A percentile compares a stretch with the other conserved stretches of the same genome.
Evolutionary conservation across 2,329 filamentous ascomycete genomes (phyloP).

Genomic region (Eutypella sp.): DNA sequence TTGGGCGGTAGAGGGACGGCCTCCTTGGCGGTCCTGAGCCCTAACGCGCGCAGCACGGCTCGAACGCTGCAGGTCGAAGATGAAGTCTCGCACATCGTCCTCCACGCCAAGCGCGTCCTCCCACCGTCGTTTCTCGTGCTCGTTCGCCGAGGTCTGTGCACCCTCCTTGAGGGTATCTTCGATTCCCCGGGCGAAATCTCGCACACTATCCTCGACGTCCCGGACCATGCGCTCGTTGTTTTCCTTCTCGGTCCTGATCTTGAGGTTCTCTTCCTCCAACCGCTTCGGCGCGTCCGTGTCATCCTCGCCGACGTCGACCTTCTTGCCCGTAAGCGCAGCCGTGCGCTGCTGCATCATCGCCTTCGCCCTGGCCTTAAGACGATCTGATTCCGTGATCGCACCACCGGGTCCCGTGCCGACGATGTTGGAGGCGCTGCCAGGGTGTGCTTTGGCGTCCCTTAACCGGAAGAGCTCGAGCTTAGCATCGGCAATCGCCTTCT

Average conservation of each 20-base stretch:
- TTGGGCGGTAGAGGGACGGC: constrained; percentile 35
- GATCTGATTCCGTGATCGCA: constrained; percentile 83
- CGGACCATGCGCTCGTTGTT: constrained; percentile 94
- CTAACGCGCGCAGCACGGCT: constrained; percentile 71
- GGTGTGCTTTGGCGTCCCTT: constrained; percentile 88
- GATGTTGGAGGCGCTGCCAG: constrained; percentile 72
- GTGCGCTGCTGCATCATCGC: constrained; percentile 99
- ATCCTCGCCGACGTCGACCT: constrained; percentile 63
- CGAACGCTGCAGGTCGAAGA: constrained; percentile 87
- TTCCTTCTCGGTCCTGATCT: constrained; percentile 78
- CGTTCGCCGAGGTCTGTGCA: constrained; percentile 66
- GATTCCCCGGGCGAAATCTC: constrained; percentile 77
- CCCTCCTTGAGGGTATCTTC: constrained; percentile 86
- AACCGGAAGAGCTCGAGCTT: constrained; percentile 89
- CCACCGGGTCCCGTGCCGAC: constrained; percentile 92
- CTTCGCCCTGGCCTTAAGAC: constrained; percentile 89
- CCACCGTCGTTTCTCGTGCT: constrained; percentile 91
- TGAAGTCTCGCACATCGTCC: constrained; percentile 95
- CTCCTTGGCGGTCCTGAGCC: constrained; percentile 49
- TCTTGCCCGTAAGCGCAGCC: constrained; percentile 84
- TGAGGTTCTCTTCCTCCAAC: constrained; percentile 81
- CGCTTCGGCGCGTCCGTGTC: constrained; percentile 76
- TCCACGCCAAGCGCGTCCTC: constrained; percentile 94
- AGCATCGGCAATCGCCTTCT: constrained; percentile 88
- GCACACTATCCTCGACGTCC: constrained; percentile 94